A percentile compares a stretch with the other conserved stretches of the same genome.
These are phyloP conservation scores for Eucalyptus curtisii DNA, from an alignment of 345 rosid genomes.

Conservation along the genomic window DNA sequence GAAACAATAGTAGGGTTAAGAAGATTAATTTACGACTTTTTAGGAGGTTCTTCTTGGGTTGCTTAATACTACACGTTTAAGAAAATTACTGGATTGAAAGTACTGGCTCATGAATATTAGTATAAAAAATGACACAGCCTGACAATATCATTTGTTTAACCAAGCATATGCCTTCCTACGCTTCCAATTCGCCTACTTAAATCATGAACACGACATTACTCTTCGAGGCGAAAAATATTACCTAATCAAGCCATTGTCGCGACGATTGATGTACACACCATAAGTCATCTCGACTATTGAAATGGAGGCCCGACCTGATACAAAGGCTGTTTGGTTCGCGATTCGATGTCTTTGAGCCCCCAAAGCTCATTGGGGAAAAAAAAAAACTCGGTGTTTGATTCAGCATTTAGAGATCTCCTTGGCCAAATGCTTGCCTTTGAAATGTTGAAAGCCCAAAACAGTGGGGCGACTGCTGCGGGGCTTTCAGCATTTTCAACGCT, in stretches of 20 bases:
- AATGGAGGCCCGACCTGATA: background rate
- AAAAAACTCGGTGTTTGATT: too few species aligned
- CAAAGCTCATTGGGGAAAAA: too few species aligned
- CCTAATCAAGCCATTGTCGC: background rate
- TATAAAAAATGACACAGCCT: rapidly evolving
- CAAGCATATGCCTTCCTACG: rapidly evolving
- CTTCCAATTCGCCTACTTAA: background rate
- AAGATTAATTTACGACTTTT: rapidly evolving
- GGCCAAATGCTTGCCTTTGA: too few species aligned
- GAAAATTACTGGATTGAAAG: background rate
- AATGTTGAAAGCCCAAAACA: too few species aligned
- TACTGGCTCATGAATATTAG: background rate
- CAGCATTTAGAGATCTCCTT: too few species aligned
- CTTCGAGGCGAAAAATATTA: background rate
- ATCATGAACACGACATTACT: background rate
- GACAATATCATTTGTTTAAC: background rate
- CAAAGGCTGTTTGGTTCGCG: too few species aligned
- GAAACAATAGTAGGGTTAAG: background rate
- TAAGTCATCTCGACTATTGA: background rate
- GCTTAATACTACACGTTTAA: background rate
- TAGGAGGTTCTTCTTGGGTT: rapidly evolving
- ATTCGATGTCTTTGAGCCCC: too few species aligned
- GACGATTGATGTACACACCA: rapidly evolving
- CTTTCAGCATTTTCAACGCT: too few species aligned
- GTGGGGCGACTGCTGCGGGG: too few species aligned